Base-by-base conservation (phyloP, 169 alveolate species). In the Fabrea salina region DNA sequence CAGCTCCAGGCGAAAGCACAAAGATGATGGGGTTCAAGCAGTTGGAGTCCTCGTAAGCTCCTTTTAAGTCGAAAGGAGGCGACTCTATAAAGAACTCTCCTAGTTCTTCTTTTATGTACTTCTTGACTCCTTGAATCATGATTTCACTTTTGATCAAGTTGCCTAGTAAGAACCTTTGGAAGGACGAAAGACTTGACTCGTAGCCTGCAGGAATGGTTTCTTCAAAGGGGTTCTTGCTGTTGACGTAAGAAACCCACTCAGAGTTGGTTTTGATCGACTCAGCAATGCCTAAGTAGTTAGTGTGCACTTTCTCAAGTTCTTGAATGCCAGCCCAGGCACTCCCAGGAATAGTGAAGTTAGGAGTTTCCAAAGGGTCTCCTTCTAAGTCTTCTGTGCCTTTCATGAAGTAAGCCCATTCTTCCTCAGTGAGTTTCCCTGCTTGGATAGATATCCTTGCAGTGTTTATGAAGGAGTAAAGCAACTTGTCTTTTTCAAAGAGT, bases 1-100 rank as follows among this genome's bases (percentile, higher is more conserved):
- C 98, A 64, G 98, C 97, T 6, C 99, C 99, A 22, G 99, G 96
- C 6, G 97, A 92, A 79, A 95, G 85, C 2, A 97, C 94, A 76
- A 97, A 95, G 54, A 97, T 94, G 53, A 97, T 76, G 3, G 99
- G 99, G 51, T 97, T 92, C 49, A 94, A 85, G 75, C 87, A 76
- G 43, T 89, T 84, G 32, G 97, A 90, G 75, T 95, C 99, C 51
- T 82, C 89, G 82, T 68, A 92, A 8, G 97, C 95, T 1, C 96
- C 96, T 30, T 86, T 66, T 37, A 97, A 89, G 79, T 95, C 96
- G 54, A 94, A 94, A 33, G 95, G 96, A n/a, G 98, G 98, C 3
- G 97, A 91, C 82, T 92, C 97, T 35, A 91, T 87, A 82, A 87
- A 97, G 54, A 84, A 83, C 47, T 85, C 80, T 27, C 97, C 96